Percentiles rank a stretch among this genome's conserved stretches.
Conservation (phyloP, 768 basidiomycete genomes). For the Leccinum olivaceopallidum region DNA sequence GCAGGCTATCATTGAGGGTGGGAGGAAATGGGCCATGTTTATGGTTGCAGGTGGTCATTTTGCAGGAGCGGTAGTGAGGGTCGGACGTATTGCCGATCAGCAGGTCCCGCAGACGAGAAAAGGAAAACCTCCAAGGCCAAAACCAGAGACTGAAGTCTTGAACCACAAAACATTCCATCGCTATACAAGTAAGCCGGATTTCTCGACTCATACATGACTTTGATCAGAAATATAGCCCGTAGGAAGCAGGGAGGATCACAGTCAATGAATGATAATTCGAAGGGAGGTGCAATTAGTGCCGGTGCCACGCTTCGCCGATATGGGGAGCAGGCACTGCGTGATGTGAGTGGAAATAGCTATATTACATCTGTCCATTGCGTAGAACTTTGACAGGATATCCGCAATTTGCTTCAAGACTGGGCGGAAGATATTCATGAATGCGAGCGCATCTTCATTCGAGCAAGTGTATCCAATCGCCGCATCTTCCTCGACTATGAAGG, state of each 20-base stretch:
- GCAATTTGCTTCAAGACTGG: constrained; percentile 82
- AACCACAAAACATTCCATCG: constrained; percentile 96
- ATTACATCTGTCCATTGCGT: neutral
- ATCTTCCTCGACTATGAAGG: constrained; percentile 92
- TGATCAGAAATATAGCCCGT: constrained; percentile 62
- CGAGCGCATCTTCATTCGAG: constrained; percentile 90
- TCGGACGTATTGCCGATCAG: constrained; percentile 55
- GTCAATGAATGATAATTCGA: constrained; percentile 87
- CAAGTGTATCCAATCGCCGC: constrained; percentile 81
- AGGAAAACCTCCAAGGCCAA: constrained; percentile 63
- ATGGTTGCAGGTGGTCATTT: constrained; percentile 99
- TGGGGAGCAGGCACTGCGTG: constrained; percentile 90
- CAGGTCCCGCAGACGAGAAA: constrained; percentile 44
- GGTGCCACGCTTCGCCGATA: constrained; percentile 93
- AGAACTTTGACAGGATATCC: constrained; percentile 68
- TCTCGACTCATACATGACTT: neutral
- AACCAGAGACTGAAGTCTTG: constrained; percentile 78
- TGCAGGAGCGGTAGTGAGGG: constrained; percentile 85
- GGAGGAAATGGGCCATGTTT: constrained; percentile 88
- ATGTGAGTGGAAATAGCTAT: constrained; percentile 50
- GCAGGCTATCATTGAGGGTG: constrained; percentile 54
- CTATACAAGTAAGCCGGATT: constrained; percentile 80
- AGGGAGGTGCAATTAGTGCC: constrained; percentile 90
- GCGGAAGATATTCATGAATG: constrained; percentile 81
- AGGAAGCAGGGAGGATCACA: constrained; percentile 98